Evolutionary conservation across 2,329 filamentous ascomycete genomes (phyloP), one percentile per base, ranked within the genome.

Genomic region (Pseudocercospora crystallina): DNA sequence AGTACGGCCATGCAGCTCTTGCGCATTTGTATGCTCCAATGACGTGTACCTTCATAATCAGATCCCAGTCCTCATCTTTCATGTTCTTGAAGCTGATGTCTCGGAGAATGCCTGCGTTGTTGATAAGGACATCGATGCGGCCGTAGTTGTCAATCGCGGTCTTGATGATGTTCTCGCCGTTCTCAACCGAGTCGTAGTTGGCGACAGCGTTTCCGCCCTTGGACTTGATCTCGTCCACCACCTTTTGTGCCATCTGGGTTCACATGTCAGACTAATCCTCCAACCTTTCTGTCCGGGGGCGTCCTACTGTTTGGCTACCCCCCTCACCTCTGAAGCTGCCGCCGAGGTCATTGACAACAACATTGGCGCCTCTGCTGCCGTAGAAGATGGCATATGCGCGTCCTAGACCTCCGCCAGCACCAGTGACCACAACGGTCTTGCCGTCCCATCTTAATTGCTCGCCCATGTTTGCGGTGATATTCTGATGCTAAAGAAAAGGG

Each of bases 1-100:
- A 97, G 74, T 97, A 80, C 53, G 92, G 90, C 92, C 94, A 99
- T 45, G 94, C 94, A 57, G 94, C 94, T 72, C 85, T 86, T 55
- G 94, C 82, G 72, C 89, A 95, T 83, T 96, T 97, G 81, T 95
- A 99, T 66, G 90, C 86, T 63, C 94, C 94, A 69, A 84, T 87
- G 65, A 96, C 85, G 74, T 99, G 92, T 51, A 97, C 92, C 70
- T 84, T 86, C 74, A 92, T 89, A 70, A 96, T 88, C 62, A 96
- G 76, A 70, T 99, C 92, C 94, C 94, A 99, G 73, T 99, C 94
- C 69, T 87, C 76, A 71, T 99, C 94, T 72, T 87, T 94, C 83
- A 97, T 95, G 76, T 97, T 97, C 82, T 96, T 96, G 79, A 99
- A 97, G 80, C 89, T 92, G 69, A 97, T 73, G 76, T 97, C 91